Conservation (phyloP, 805 yeast species). For the Candida easanensis region DNA sequence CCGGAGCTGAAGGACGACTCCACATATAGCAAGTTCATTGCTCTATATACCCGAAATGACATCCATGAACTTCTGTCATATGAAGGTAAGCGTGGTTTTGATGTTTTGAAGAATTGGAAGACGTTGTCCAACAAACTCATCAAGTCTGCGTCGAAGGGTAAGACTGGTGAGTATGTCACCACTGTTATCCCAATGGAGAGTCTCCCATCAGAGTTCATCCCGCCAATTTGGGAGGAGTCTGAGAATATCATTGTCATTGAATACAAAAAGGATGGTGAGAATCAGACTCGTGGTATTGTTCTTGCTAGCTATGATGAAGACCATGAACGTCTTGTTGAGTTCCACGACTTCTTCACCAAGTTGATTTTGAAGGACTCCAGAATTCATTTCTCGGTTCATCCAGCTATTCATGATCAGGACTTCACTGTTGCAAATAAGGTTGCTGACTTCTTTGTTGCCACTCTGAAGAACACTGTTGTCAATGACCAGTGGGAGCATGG, state of each 20-base stretch:
- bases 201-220: slow-evolving; percentile 9
- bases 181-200: slow-evolving; percentile 3
- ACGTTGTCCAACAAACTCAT: slow-evolving; percentile 2
- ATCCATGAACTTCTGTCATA: slow-evolving; percentile 23
- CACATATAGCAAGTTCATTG: slow-evolving; percentile 37
- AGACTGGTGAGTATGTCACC: slow-evolving; percentile 1
- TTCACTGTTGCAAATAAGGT: slow-evolving; percentile 28
- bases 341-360: slow-evolving; percentile 37
- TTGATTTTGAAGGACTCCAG: slow-evolving; percentile 36
- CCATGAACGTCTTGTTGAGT: slow-evolving; percentile 17
- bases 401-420: slow-evolving; percentile 11
- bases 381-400: slow-evolving; percentile 18
- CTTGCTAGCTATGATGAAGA: slow-evolving; percentile 31
- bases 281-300: slow-evolving; percentile 38
- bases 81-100: slow-evolving; percentile 33
- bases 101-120: slow-evolving; percentile 30
- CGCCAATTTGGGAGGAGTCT: slow-evolving; percentile 15
- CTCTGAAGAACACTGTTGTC: slow-evolving; percentile 44
- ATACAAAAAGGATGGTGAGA: slow-evolving; percentile 27
- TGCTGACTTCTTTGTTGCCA: slow-evolving; percentile 43
- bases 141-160: background rate
- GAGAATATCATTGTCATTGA: slow-evolving; percentile 33
- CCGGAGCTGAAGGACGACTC: slow-evolving; percentile 34
- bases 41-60: slow-evolving; percentile 34
- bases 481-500: slow-evolving; percentile 48